phyloP scores from a whole-genome alignment of 257 asterid species.

The Eucommia ulmoides region DNA sequence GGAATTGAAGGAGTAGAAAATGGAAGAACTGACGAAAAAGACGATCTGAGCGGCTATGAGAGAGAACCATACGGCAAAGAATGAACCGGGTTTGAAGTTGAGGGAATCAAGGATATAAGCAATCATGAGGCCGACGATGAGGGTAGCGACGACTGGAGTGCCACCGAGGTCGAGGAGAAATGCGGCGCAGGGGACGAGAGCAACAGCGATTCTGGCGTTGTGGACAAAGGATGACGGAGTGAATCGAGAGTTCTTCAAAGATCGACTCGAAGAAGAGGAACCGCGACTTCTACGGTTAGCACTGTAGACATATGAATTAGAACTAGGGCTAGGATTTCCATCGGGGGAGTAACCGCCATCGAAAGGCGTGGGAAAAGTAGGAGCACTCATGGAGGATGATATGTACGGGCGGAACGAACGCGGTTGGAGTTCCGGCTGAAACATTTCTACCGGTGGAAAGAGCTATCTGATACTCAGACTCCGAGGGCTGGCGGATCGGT shows the following conservation, averaged over 20 bases:
- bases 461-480: too few relatives aligned
- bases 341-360: conserved; percentile 25
- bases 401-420: conserved; percentile 79
- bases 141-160: conserved; percentile 71
- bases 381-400: conserved; percentile 57
- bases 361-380: conserved; percentile 52
- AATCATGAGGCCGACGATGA: conserved; percentile 69
- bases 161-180: conserved; percentile 98
- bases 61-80: conserved; percentile 84
- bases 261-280: conserved; percentile 19
- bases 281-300: conserved; percentile 19
- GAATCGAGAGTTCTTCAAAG: conserved; percentile 51
- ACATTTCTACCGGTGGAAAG: conserved; percentile 48
- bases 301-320: conserved; percentile 33
- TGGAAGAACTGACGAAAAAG: conserved; percentile 68
- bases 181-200: conserved; percentile 72
- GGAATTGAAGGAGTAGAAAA: conserved; percentile 42
- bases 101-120: conserved; percentile 88
- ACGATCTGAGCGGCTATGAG: conserved; percentile 71
- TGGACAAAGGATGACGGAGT: conserved; percentile 55
- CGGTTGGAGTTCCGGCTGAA: conserved; percentile 94
- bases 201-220: conserved; percentile 70
- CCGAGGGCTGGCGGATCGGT: too few relatives aligned
- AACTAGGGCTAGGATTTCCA: conserved; percentile 50
- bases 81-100: conserved; percentile 75